Conservation (phyloP, 352 stramenopile genomes). For the Labyrinthula sp. region DNA sequence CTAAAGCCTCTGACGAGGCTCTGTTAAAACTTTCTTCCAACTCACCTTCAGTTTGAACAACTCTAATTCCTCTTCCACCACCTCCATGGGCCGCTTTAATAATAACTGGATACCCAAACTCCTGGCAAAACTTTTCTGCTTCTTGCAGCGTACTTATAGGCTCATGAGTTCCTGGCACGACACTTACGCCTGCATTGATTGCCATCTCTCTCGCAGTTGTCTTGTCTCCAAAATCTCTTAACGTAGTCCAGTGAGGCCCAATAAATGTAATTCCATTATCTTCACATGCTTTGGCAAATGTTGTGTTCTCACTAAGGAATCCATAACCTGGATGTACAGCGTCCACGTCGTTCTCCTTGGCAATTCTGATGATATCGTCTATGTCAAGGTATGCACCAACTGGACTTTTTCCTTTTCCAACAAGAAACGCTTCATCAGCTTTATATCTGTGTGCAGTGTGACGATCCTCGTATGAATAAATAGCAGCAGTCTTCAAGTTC, state of each 20-base stretch:
- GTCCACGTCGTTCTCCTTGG: constrained; percentile 65
- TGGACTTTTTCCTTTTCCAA: constrained; percentile 61
- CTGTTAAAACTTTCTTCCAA: constrained; percentile 17
- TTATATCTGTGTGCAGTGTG: constrained; percentile 76
- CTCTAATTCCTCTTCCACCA: constrained; percentile 83
- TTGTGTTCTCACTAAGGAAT: constrained; percentile 81
- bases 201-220: constrained; percentile 55
- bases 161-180: constrained; percentile 47
- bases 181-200: constrained; percentile 58
- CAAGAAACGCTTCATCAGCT: constrained; percentile 79
- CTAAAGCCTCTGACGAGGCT: constrained; percentile 38
- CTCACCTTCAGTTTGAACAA: constrained; percentile 54
- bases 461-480: constrained; percentile 65
- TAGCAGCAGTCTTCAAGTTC: constrained; percentile 59
- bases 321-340: constrained; percentile 90
- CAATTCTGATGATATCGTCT: constrained; percentile 68
- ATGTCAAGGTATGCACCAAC: constrained; percentile 87
- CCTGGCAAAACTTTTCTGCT: not conserved
- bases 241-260: constrained; percentile 70
- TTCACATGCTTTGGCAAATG: constrained; percentile 68
- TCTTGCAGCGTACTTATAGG: not conserved
- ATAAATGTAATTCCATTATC: constrained; percentile 79
- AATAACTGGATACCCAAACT: constrained; percentile 56
- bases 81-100: constrained; percentile 93
- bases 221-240: constrained; percentile 65